phyloP scores from a whole-genome alignment of 1,284 basidiomycete species.

The Volvariella volvacea region DNA sequence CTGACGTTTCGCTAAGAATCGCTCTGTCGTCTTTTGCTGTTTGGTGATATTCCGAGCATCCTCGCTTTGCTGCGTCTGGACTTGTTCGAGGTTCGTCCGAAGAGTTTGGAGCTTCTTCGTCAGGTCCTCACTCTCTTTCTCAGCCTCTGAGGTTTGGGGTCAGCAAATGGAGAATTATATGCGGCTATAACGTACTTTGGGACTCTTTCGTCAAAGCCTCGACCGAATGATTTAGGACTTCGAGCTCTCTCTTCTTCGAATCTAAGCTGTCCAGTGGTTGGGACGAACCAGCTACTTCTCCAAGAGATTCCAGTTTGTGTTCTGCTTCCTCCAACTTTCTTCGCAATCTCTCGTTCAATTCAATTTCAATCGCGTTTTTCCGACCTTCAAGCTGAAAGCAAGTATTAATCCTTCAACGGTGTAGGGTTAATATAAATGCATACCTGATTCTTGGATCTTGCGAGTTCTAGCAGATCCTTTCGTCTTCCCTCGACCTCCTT shows the following conservation, averaged over 20 bases:
- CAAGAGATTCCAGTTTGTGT: slow-evolving; percentile 70
- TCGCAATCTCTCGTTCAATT: slow-evolving; percentile 84
- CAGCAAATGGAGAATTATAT: background rate
- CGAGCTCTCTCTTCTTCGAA: slow-evolving; percentile 62
- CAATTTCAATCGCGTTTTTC: slow-evolving; percentile 85
- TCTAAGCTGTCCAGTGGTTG: slow-evolving; percentile 63
- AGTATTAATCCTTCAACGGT: background rate
- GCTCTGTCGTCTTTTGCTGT: slow-evolving; percentile 92
- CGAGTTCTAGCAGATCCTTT: slow-evolving; percentile 63
- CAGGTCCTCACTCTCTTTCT: slow-evolving; percentile 67
- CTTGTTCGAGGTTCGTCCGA: slow-evolving; percentile 62
- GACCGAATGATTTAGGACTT: slow-evolving; percentile 60
- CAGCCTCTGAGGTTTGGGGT: slow-evolving; percentile 39
- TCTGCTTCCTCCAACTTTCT: slow-evolving; percentile 76
- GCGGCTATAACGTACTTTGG: slow-evolving; percentile 41
- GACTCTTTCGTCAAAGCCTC: slow-evolving; percentile 54
- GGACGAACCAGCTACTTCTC: slow-evolving; percentile 55
- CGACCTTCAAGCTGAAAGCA: slow-evolving; percentile 60
- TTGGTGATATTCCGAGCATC: slow-evolving; percentile 80
- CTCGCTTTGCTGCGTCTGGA: slow-evolving; percentile 79
- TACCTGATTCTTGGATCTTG: slow-evolving; percentile 70
- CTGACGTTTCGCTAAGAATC: slow-evolving; percentile 88
- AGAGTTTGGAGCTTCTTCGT: slow-evolving; percentile 61
- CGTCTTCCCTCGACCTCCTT: slow-evolving; percentile 74
- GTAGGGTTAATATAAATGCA: slow-evolving; percentile 17